phyloP scores from a whole-genome alignment of 768 basidiomycete genomes.

The Leucocoprinus birnbaumii region DNA sequence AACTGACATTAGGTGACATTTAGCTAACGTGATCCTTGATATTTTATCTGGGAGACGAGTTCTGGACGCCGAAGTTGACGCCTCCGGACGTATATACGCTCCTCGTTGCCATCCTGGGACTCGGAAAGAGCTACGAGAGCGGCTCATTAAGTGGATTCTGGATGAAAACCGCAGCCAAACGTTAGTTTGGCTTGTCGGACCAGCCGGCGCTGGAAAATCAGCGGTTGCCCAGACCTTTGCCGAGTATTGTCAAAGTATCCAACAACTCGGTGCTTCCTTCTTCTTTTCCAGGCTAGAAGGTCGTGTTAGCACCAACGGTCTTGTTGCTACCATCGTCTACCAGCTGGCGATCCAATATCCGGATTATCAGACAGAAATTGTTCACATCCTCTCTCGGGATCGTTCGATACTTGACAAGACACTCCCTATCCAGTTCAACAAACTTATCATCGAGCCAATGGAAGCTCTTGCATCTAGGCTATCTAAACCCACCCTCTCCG shows the following conservation, averaged over 20 bases:
- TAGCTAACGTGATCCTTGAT: too few species aligned
- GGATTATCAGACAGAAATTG: neutral
- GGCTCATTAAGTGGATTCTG: neutral
- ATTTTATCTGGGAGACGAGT: too few species aligned
- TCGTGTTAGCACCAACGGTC: neutral
- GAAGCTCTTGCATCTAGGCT: neutral
- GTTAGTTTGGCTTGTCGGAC: conserved; percentile 8
- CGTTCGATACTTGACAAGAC: neutral
- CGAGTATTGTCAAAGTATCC: neutral
- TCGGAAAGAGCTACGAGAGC: neutral
- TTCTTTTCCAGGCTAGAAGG: conserved; percentile 1
- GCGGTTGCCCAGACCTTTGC: conserved; percentile 5
- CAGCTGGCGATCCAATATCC: neutral
- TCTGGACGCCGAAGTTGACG: too few species aligned
- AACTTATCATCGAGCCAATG: neutral
- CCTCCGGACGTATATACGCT: too few species aligned
- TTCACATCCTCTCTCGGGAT: neutral
- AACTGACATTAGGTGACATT: too few species aligned
- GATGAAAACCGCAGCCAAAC: neutral
- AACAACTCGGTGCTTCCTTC: neutral
- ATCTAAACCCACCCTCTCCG: neutral
- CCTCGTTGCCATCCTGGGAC: neutral
- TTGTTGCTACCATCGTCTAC: neutral
- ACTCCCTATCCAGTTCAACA: neutral
- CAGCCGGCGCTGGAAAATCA: conserved; percentile 12